These are phyloP conservation scores for Wickerhamiella spandovensis DNA, from an alignment of 805 yeast genomes.

Conservation along the genomic window DNA sequence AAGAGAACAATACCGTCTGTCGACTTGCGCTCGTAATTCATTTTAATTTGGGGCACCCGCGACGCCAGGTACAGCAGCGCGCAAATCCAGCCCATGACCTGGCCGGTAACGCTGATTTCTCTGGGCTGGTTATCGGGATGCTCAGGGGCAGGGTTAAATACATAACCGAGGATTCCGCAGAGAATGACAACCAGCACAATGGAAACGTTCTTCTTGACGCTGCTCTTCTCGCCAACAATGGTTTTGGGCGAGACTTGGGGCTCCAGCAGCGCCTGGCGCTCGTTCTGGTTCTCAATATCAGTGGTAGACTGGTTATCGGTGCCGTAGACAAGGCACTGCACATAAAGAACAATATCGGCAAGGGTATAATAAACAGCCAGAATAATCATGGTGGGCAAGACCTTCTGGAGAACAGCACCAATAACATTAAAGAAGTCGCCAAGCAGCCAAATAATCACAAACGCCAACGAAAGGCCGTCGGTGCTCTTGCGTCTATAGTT, in stretches of 20 bases:
- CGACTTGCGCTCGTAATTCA: conserved; percentile 75
- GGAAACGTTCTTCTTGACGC: conserved; percentile 22
- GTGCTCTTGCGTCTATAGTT: conserved; percentile 59
- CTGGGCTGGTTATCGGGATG: conserved; percentile 32
- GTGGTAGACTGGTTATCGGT: conserved; percentile 35
- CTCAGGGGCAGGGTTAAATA: conserved; percentile 42
- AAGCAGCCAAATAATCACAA: conserved; percentile 79
- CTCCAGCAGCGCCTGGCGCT: conserved; percentile 8
- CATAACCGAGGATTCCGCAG: conserved; percentile 85
- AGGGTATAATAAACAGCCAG: conserved; percentile 85
- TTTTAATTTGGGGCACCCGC: conserved; percentile 77
- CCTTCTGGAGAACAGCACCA: conserved; percentile 82
- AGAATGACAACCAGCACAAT: conserved; percentile 56
- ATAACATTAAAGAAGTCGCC: conserved; percentile 91
- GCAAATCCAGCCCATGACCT: conserved; percentile 62
- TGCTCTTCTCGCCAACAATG: conserved; percentile 2
- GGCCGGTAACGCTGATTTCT: conserved; percentile 61
- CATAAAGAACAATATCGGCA: conserved; percentile 73
- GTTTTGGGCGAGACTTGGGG: background rate
- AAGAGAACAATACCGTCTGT: conserved; percentile 92
- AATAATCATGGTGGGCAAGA: conserved; percentile 86
- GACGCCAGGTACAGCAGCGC: conserved; percentile 54
- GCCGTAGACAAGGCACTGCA: conserved; percentile 76
- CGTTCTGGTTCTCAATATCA: conserved; percentile 4
- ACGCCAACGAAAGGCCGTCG: conserved; percentile 78